Evolutionary conservation across 176 grass and related monocot species (phyloP), one percentile per base, ranked within the genome.

Genomic region (Eragrostis curvula): DNA sequence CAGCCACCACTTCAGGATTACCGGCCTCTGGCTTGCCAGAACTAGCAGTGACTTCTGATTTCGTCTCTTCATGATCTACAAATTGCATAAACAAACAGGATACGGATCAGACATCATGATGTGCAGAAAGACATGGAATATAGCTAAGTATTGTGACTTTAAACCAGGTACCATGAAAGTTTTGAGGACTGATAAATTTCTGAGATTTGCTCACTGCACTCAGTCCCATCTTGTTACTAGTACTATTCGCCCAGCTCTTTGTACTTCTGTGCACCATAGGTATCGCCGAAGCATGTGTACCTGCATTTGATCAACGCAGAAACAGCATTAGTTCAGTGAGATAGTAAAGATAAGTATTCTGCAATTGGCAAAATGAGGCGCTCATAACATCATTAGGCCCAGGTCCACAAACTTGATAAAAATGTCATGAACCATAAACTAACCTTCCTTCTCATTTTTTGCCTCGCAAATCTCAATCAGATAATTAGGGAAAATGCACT

Each of bases 401-500:
- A 60, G 8, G 24, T 0, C 59, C 17, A 64, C 21, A 56, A 1
- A 55, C 51, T 81, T 1, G 2, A 39, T 29, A 20, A 66, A 85
- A 6, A 23, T 41, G 8, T 52, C 21, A 36, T 79, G 40, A 60
- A 39, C 21, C 9, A 79, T 8, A 24, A 85, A 94, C 71, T 65
- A 30, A 97, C 89, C 87, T 79, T 87, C 63, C 15, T 73, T 69
- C 57, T 27, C 46, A 86, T 70, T 79, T 46, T 81, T 74, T 7
- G 66, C 66, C 51, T 86, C 89, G 36, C 79, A 67, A 45, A 94
- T 84, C 79, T 97, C 74, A 55, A 92, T 85, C 8, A 89, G 73
- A 85, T 90, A 84, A 67, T 83, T 87, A 56, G 85, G 72, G 11
- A 94, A 81, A 49, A 85, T 46, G 5, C 75, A 94, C 67, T 97